Evolutionary conservation across 768 basidiomycete genomes (phyloP).

Genomic region (Suillus fuscotomentosus): DNA sequence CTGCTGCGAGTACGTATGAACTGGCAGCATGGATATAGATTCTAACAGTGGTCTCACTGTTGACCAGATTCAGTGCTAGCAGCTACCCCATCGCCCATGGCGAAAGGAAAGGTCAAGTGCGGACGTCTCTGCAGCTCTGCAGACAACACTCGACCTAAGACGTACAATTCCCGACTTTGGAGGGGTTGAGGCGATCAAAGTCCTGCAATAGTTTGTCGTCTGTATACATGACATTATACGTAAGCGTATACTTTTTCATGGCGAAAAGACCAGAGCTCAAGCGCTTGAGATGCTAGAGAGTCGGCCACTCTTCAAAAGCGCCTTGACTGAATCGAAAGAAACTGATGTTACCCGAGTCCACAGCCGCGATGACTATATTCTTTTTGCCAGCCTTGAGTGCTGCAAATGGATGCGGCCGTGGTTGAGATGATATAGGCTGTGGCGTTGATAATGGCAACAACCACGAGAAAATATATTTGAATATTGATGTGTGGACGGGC

Average conservation of each 20-base stretch:
- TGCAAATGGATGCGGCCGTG: constrained; percentile 70
- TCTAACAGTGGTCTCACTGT: not conserved
- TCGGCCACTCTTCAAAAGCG: constrained; percentile 82
- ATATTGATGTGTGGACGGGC: not conserved
- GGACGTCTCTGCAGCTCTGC: not conserved
- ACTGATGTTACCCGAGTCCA: constrained; percentile 83
- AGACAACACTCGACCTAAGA: not conserved
- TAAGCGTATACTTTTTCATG: not conserved
- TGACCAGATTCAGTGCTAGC: not conserved
- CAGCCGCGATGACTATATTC: constrained; percentile 80
- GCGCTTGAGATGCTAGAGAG: not conserved
- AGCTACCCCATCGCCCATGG: not conserved
- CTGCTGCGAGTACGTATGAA: not conserved
- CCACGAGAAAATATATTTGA: constrained; percentile 23
- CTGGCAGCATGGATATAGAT: not conserved
- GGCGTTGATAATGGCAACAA: constrained; percentile 22
- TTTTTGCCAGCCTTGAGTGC: constrained; percentile 83
- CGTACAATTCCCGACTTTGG: not conserved
- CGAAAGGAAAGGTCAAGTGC: not conserved
- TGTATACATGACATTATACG: not conserved
- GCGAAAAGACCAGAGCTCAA: not conserved
- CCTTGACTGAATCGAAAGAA: constrained; percentile 90
- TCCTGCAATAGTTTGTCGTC: not conserved
- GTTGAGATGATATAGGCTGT: constrained; percentile 27
- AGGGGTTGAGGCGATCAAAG: not conserved